phyloP scores from a whole-genome alignment of 352 stramenopile species.

The Peronospora destructor region DNA sequence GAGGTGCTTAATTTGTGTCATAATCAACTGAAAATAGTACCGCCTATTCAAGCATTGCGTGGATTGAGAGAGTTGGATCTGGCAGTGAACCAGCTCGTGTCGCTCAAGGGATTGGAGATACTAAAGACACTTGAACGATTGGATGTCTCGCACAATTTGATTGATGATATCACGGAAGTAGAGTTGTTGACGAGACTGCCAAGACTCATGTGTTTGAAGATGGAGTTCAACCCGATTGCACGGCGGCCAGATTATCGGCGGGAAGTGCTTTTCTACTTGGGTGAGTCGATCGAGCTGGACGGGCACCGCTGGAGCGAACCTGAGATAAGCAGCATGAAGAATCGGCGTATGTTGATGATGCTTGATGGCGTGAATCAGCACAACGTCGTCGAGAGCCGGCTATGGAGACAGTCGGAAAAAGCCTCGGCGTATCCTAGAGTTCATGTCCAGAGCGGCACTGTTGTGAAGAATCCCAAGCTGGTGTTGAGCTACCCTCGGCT shows the following conservation, averaged over 20 bases:
- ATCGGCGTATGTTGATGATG: conserved; percentile 41
- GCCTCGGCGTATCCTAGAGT: conserved; percentile 22
- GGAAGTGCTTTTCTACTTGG: conserved; percentile 76
- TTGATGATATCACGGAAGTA: conserved; percentile 47
- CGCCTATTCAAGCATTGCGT: conserved; percentile 35
- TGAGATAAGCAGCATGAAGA: conserved; percentile 70
- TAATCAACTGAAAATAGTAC: conserved; percentile 47
- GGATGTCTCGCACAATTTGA: conserved; percentile 65
- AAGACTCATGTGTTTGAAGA: conserved; percentile 37
- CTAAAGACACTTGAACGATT: conserved; percentile 43
- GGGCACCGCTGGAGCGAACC: conserved; percentile 46
- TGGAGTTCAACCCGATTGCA: conserved; percentile 74
- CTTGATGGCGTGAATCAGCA: conserved; percentile 1
- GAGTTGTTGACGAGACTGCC: conserved; percentile 42
- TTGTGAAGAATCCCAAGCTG: conserved; percentile 29
- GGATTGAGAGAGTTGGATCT: conserved; percentile 53
- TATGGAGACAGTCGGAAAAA: conserved; percentile 20
- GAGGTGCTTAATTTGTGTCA: conserved; percentile 59
- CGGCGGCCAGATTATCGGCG: conserved; percentile 66
- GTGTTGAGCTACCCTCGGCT: conserved; percentile 40
- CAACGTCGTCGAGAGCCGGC: conserved; percentile 5
- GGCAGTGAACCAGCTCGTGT: conserved; percentile 56
- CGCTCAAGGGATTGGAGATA: conserved; percentile 43
- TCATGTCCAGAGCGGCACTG: conserved; percentile 12
- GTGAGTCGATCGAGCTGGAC: conserved; percentile 59